Base-by-base conservation (phyloP, 768 basidiomycete species). In the Podaxis sp. region DNA sequence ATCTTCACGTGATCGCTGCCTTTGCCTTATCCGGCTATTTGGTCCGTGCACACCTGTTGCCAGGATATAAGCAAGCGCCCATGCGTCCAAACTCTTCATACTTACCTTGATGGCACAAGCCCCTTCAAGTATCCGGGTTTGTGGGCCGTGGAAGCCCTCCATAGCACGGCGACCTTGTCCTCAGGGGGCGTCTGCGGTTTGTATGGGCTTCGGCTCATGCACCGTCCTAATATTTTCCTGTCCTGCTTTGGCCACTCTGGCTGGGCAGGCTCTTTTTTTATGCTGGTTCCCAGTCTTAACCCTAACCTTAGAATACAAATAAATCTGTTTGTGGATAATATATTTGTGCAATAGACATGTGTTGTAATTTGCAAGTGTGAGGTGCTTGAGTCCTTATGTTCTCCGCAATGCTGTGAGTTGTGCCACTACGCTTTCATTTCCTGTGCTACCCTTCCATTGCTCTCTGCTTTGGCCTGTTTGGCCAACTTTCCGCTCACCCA, bases 221-320 rank as follows among this genome's bases (percentile, higher is more conserved):
- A 87, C 82, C 80, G 83, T 87, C 86, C 76, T 68, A 85, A 87
- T 87, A 87, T 87, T 87, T 87, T 80, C 85, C 85, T 74, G 86
- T 86, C 82, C 83, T 77, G 75, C 81, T 80, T 78, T 68, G 80
- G 83, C 83, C 84, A 82, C 81, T 82, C 81, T 81, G 80, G 80
- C 80, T 82, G 76, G 73, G 78, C 70, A 74, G 79, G 79, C 79
- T 72, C 59, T 61, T 67, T 67, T 67, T 64, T 62, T 62, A 56
- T 55, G 64, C 41, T 33, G 25, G 38, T 55, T 47, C 7, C 9
- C 47, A n/a, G 55, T 57, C 27, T 61, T 65, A 65, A 65, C 64
- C 64, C 61, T 65, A 65, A 65, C 64, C 64, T 56, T 55, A 61
- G 46, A 41, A 19, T 52, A 19, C 43, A 8, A 8, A 5, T 8